Conservation (phyloP, 129 eudicot genomes). For the Apium graveolens region DNA sequence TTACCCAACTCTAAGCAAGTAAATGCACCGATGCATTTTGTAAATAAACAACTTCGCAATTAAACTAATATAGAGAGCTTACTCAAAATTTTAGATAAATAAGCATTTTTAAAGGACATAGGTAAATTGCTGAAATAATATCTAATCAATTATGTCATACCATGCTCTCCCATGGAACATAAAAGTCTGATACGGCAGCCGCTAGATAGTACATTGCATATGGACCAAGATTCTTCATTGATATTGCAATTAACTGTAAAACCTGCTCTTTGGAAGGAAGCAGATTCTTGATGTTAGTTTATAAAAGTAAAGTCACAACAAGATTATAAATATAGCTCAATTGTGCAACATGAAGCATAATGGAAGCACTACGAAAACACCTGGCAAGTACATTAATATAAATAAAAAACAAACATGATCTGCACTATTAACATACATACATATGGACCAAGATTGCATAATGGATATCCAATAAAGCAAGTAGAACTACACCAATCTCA, state of each 20-base stretch:
- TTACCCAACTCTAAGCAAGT: too few relatives aligned
- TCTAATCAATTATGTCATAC: constrained; percentile 24
- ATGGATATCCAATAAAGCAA: neutral
- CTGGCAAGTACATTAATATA: too few relatives aligned
- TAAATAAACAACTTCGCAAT: too few relatives aligned
- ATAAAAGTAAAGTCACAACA: neutral
- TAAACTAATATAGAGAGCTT: neutral
- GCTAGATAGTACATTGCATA: constrained; percentile 92
- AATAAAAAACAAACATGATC: too few relatives aligned
- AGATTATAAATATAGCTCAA: neutral
- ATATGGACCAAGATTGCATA: too few relatives aligned
- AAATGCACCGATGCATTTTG: too few relatives aligned
- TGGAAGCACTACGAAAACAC: neutral
- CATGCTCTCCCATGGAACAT: constrained; percentile 99
- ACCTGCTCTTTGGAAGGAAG: constrained; percentile 31
- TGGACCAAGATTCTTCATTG: constrained; percentile 61
- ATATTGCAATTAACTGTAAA: constrained; percentile 57
- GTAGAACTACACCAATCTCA: neutral
- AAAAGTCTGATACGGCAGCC: constrained; percentile 96
- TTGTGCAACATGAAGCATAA: neutral
- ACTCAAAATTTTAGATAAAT: neutral
- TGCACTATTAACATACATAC: too few relatives aligned
- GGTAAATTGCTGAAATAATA: neutral
- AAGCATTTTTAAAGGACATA: neutral
- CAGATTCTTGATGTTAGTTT: neutral